Evolutionary conservation across 129 eudicot species (phyloP).

Genomic region (Deinandra increscens): DNA sequence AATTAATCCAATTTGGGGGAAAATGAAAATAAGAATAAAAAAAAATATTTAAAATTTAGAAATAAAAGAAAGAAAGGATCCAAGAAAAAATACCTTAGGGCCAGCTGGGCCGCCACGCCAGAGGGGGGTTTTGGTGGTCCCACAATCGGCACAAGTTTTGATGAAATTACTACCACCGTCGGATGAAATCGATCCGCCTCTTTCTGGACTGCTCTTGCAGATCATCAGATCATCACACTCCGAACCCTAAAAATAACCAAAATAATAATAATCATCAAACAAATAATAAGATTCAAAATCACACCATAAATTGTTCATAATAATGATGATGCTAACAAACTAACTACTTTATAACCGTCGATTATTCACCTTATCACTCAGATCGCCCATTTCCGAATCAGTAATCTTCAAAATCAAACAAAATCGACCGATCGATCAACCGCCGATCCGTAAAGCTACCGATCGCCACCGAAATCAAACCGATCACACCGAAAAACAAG

Average conservation of each 20-base stretch:
- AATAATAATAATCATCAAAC: too few species aligned
- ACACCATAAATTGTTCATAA: background rate
- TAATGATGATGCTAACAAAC: too few species aligned
- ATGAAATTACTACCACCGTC: conserved; percentile 35
- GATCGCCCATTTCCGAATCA: conserved; percentile 58
- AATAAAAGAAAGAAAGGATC: background rate
- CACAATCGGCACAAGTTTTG: conserved; percentile 86
- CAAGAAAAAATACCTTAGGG: conserved; percentile 60
- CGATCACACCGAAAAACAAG: background rate
- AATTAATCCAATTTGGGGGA: conserved; percentile 15
- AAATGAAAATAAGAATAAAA: too few species aligned
- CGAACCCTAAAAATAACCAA: conserved; percentile 47
- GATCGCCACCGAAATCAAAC: background rate
- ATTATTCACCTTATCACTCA: conserved; percentile 75
- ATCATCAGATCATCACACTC: conserved; percentile 50
- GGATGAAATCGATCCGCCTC: conserved; percentile 48
- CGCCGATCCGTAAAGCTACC: background rate
- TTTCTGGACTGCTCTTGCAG: conserved; percentile 52
- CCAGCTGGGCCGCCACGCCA: conserved; percentile 99
- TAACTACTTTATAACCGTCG: background rate
- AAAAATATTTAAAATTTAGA: too few species aligned
- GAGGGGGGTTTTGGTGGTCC: conserved; percentile 91
- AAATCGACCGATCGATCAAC: conserved; percentile 18
- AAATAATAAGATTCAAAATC: background rate
- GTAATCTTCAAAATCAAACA: conserved; percentile 8